These are phyloP conservation scores for Mycena haematopus DNA, from an alignment of 768 basidiomycete species.

Conservation along the genomic window DNA sequence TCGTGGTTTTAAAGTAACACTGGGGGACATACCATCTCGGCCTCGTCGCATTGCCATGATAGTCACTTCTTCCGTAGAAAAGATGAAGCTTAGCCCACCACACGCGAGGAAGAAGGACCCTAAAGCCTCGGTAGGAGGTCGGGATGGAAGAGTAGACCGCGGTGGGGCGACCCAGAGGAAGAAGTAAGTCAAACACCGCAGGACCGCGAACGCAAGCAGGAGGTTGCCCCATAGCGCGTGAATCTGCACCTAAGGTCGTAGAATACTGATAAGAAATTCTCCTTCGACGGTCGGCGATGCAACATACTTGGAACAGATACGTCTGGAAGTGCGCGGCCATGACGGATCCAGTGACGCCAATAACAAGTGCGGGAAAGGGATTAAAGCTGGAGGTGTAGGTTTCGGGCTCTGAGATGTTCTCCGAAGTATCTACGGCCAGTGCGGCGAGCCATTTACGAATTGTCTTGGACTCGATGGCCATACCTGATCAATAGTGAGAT, in stretches of 20 bases:
- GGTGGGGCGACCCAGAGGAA: slow-evolving; percentile 92
- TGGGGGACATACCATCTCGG: slow-evolving; percentile 67
- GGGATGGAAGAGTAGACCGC: slow-evolving; percentile 82
- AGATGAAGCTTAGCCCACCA: slow-evolving; percentile 89
- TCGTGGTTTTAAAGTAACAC: background rate
- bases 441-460: slow-evolving; percentile 78
- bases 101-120: slow-evolving; percentile 87
- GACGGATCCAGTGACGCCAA: slow-evolving; percentile 91
- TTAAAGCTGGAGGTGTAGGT: slow-evolving; percentile 85
- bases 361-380: slow-evolving; percentile 91
- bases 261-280: background rate
- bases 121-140: slow-evolving; percentile 92
- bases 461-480: slow-evolving; percentile 83
- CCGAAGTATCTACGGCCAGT: slow-evolving; percentile 50
- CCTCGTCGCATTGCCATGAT: slow-evolving; percentile 91
- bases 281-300: slow-evolving; percentile 13
- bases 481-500: slow-evolving; percentile 38
- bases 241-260: slow-evolving; percentile 76
- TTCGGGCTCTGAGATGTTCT: slow-evolving; percentile 66
- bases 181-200: slow-evolving; percentile 91
- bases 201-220: slow-evolving; percentile 75
- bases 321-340: slow-evolving; percentile 93
- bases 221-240: slow-evolving; percentile 92
- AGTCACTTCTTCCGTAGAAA: slow-evolving; percentile 89
- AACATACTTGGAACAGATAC: slow-evolving; percentile 81